Conservation (phyloP, 202 grass and related monocot genomes). For the Panicum hallii region DNA sequence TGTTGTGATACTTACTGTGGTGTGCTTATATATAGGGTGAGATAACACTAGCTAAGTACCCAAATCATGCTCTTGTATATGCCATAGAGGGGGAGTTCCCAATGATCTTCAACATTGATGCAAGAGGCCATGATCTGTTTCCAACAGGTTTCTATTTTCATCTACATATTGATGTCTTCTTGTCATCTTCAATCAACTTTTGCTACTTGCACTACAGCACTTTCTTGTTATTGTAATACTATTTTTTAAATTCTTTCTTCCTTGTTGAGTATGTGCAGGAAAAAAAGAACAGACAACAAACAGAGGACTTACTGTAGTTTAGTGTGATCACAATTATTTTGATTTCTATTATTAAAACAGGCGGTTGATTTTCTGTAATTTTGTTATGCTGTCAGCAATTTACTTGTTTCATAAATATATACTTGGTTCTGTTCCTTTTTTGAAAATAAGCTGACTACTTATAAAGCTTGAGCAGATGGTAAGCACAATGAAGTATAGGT, state of each 20-base stretch:
- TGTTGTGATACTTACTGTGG: neutral
- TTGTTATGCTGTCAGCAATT: neutral
- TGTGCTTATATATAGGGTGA: constrained; percentile 60
- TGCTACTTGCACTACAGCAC: constrained; percentile 1
- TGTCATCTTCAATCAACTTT: constrained; percentile 21
- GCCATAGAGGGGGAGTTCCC: constrained; percentile 78
- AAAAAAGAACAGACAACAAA: neutral
- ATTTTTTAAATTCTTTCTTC: constrained; percentile 10
- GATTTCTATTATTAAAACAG: neutral
- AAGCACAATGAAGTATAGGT: neutral
- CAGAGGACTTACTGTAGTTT: neutral
- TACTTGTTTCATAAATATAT: constrained; percentile 8
- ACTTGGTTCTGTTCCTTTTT: neutral
- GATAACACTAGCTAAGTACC: constrained; percentile 83
- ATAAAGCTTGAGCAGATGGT: constrained; percentile 25
- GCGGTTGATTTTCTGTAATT: neutral
- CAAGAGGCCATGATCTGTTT: constrained; percentile 81
- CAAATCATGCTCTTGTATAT: constrained; percentile 84
- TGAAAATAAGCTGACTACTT: constrained; percentile 25
- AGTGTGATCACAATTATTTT: constrained; percentile 22
- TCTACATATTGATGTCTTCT: constrained; percentile 26
- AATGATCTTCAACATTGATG: constrained; percentile 90
- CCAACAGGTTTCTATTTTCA: constrained; percentile 76
- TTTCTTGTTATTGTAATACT: neutral
- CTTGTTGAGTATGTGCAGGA: constrained; percentile 14